Base-by-base conservation (phyloP, 495 filamentous ascomycete species). In the Antarctomyces pellizariae region DNA sequence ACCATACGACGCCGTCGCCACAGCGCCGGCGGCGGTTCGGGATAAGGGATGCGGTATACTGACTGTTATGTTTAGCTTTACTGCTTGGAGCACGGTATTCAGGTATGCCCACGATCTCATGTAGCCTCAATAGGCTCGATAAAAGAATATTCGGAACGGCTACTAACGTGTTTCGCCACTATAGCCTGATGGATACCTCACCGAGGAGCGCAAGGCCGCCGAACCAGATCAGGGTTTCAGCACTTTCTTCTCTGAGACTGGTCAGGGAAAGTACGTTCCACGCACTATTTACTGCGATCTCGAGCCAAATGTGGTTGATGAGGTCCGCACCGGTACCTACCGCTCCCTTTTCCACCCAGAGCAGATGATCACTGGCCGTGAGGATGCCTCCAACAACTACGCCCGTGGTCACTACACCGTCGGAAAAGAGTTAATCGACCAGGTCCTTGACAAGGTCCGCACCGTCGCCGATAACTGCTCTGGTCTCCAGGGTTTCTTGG, bases 201-300 rank as follows among this genome's bases (percentile, higher is more conserved):
- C 84, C 41, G 84, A 95, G 50, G 89, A 97, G 61, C 80, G 83
- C 57, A 91, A 93, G 59, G 65, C 56, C 36, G 67, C 66, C 44
- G 77, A 91, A 32, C 78, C 80, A 37, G 89, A 95, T 51, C 79
- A 91, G 42, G 86, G 86, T 31, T 97, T 97, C 64, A 91, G 80
- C 67, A 95, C 86, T 48, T 97, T 97, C 69, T 97, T 97, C 67
- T 93, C 89, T 34, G 86, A 97, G 64, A 97, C 86, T 41, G 86
- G 89, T 50, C 73, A 92, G 58, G 86, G 86, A 55, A 93, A 93
- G 57, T 95, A 93, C 49, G 86, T 97, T 36, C 86, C 86, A 44
- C 78, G 86, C 43, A 92, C 86, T 47, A 95, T 97, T 63, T 93
- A 97, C 69, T 77, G 72, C 64, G 86, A 97, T 75, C 75, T 97